Conservation (phyloP, 495 filamentous ascomycete species). For the Aspergillus affinis region DNA sequence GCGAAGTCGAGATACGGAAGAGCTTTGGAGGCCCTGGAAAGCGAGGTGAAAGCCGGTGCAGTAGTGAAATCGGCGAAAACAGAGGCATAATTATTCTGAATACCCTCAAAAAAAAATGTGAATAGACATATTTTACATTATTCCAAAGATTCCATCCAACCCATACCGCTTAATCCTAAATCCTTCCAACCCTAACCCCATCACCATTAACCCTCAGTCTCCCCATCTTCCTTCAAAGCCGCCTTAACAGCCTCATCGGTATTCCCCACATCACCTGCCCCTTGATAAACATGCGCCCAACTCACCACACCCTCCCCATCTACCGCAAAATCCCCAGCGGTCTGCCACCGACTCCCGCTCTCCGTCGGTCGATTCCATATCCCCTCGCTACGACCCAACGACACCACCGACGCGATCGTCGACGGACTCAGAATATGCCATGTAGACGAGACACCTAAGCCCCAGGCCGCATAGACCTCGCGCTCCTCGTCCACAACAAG, state of each 20-base stretch:
- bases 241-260: background rate
- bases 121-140: background rate
- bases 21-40: slow-evolving; percentile 53
- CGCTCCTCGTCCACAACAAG: background rate
- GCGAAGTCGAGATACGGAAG: slow-evolving; percentile 57
- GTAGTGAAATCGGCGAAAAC: slow-evolving; percentile 8
- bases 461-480: background rate
- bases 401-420: background rate
- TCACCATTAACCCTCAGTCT: background rate
- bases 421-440: background rate
- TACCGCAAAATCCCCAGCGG: slow-evolving; percentile 8
- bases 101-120: background rate
- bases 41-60: slow-evolving; percentile 34
- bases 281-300: background rate
- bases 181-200: background rate
- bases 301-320: slow-evolving; percentile 9
- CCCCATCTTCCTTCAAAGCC: background rate
- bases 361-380: slow-evolving; percentile 15
- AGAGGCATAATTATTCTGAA: background rate
- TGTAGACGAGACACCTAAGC: background rate
- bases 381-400: slow-evolving; percentile 4
- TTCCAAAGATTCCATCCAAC: too few relatives aligned
- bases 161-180: too few relatives aligned
- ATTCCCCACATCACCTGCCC: background rate
- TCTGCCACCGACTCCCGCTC: slow-evolving; percentile 16